A percentile compares a stretch with the other conserved stretches of the same genome.
Evolutionary conservation across 2,329 filamentous ascomycete genomes (phyloP).

Genomic region (Paecilomyces fulvus): DNA sequence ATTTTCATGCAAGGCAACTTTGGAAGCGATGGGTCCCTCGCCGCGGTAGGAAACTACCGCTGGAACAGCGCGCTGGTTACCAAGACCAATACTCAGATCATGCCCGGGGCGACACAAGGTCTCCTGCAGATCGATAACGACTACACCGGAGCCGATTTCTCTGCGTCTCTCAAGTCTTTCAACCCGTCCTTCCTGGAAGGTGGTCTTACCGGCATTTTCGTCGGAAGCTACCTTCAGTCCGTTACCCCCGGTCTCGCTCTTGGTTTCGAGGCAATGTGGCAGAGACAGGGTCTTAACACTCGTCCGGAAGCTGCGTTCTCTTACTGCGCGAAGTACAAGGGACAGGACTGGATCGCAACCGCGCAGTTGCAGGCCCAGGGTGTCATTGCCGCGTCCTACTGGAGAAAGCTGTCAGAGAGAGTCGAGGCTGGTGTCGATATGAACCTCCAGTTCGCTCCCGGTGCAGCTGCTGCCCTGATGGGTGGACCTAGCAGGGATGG

Average conservation of each 20-base stretch:
- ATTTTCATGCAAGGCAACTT: constrained; percentile 92
- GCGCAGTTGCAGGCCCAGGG: constrained; percentile 85
- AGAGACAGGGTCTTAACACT: constrained; percentile 72
- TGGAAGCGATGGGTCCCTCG: constrained; percentile 83
- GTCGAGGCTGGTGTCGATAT: constrained; percentile 94
- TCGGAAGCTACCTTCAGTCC: constrained; percentile 91
- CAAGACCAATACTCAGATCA: constrained; percentile 81
- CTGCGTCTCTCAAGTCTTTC: constrained; percentile 81
- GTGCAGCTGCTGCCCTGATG: constrained; percentile 60
- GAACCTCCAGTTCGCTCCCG: constrained; percentile 71
- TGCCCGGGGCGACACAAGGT: constrained; percentile 66
- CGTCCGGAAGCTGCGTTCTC: constrained; percentile 86
- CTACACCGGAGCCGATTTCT: constrained; percentile 89
- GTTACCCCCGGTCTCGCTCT: constrained; percentile 79
- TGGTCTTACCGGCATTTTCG: constrained; percentile 86
- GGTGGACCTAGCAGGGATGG: constrained; percentile 77
- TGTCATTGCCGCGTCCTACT: constrained; percentile 84
- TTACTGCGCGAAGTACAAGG: constrained; percentile 87
- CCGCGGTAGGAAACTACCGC: constrained; percentile 85
- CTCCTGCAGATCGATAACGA: constrained; percentile 94
- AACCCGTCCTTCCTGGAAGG: constrained; percentile 94
- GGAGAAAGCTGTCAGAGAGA: constrained; percentile 84
- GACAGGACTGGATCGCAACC: constrained; percentile 84
- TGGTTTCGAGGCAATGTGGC: constrained; percentile 89
- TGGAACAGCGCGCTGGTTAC: constrained; percentile 73